A percentile compares a stretch with the other conserved stretches of the same genome.
phyloP scores from a whole-genome alignment of 2,329 filamentous ascomycete species.

The Endothia cerciana region DNA sequence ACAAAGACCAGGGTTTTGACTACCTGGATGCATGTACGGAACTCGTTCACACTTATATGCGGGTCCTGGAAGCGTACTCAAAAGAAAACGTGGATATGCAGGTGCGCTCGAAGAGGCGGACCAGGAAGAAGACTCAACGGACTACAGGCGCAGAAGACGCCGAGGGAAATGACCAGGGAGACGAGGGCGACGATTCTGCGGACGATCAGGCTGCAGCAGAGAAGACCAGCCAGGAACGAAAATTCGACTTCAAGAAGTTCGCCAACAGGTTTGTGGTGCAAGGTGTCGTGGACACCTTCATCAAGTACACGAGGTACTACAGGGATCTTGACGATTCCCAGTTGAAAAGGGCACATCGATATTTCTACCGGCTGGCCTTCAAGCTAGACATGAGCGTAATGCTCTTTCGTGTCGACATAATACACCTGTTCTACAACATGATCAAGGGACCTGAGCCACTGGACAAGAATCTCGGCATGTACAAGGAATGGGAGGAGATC shows the following conservation, averaged over 20 bases:
- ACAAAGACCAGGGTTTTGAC: constrained; percentile 91
- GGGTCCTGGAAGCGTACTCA: constrained; percentile 89
- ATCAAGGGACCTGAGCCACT: constrained; percentile 85
- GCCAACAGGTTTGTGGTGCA: constrained; percentile 80
- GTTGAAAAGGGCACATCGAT: constrained; percentile 89
- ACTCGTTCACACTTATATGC: constrained; percentile 86
- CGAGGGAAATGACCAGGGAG: constrained; percentile 53
- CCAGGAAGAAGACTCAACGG: constrained; percentile 66
- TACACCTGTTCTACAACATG: constrained; percentile 86
- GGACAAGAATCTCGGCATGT: constrained; percentile 67
- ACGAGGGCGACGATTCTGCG: constrained; percentile 69
- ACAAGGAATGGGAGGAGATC: constrained; percentile 89
- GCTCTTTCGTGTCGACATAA: constrained; percentile 88
- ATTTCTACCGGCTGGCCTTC: constrained; percentile 91
- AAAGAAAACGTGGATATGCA: constrained; percentile 96
- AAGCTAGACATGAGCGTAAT: constrained; percentile 91
- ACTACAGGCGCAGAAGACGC: constrained; percentile 38
- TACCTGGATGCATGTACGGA: constrained; percentile 94
- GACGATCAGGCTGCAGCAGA: constrained; percentile 75
- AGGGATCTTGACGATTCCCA: constrained; percentile 78
- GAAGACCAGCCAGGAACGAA: constrained; percentile 76
- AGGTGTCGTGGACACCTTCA: constrained; percentile 85
- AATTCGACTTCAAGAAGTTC: constrained; percentile 91
- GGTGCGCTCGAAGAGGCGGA: constrained; percentile 78
- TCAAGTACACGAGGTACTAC: constrained; percentile 79